Conservation (phyloP, 352 stramenopile genomes). For the Phytophthora boehmeriae region DNA sequence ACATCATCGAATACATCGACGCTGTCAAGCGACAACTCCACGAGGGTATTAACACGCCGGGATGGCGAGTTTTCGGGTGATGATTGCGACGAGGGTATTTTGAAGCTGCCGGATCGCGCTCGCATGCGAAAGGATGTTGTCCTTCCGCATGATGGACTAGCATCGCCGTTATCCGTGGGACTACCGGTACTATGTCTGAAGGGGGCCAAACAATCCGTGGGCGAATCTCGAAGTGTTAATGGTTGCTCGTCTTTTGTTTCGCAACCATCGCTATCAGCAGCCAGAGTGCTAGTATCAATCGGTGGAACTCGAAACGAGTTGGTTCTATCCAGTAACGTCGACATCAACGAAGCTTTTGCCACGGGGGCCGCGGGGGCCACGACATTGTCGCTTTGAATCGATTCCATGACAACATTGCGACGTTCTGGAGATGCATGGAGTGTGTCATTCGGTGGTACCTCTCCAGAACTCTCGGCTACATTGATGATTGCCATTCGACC, state of each 20-base stretch:
- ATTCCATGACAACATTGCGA: not conserved
- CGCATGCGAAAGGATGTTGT: slow-evolving; percentile 16
- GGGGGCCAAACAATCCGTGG: not conserved
- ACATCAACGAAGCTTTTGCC: not conserved
- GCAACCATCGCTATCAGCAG: not conserved
- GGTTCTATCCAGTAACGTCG: not conserved
- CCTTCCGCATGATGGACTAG: not conserved
- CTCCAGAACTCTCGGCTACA: not conserved
- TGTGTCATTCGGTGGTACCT: not conserved
- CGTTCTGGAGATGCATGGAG: not conserved
- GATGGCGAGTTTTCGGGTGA: slow-evolving; percentile 22
- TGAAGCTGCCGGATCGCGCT: slow-evolving; percentile 16
- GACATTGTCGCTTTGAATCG: not conserved
- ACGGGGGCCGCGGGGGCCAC: not conserved
- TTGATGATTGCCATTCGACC: not conserved
- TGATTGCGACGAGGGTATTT: slow-evolving; percentile 9
- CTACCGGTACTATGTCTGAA: not conserved
- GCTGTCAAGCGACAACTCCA: slow-evolving; percentile 7
- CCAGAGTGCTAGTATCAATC: slow-evolving; percentile 13
- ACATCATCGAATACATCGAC: slow-evolving; percentile 4
- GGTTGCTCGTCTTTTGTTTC: not conserved
- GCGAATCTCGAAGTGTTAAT: slow-evolving; percentile 2
- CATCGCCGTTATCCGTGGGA: slow-evolving; percentile 7
- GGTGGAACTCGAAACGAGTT: slow-evolving; percentile 15
- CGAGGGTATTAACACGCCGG: slow-evolving; percentile 17